Base-by-base conservation (phyloP, 1,284 basidiomycete genomes). In the Trichosporon inkin region DNA sequence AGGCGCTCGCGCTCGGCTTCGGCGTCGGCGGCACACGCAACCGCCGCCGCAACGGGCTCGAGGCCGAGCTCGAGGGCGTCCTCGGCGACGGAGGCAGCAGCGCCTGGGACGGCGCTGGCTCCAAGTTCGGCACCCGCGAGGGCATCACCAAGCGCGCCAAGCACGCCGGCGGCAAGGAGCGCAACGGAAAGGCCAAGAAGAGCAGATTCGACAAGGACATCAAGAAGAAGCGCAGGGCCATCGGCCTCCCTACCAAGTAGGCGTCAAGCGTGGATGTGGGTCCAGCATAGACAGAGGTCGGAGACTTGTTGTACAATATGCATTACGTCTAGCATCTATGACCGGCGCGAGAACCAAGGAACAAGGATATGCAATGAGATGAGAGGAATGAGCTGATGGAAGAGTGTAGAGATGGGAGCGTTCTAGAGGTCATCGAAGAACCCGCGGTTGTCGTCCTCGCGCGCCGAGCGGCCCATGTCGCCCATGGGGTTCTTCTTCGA, bases 61-160 rank as follows among this genome's bases (percentile, higher is more conserved):
- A 89, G 67, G 89, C 90, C 68, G 91, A 92, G 75, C 88, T 93
- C 71, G 85, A 84, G 35, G 90, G 92, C 67, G 86, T 93, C 28
- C 77, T 93, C 35, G 84, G 82, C 72, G 80, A 84, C 38, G 79
- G 85, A 47, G 70, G 67, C 1, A 71, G 67, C 22, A 70, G 71
- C 65, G 69, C 73, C 53, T 81, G 79, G 69, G 90, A 78, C 86
- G 83, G 83, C 63, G 49, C 56, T 6, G 83, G 83, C 63, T 37
- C 38, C 57, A 47, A 51, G 51, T 58, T 64, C 14, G 85, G 86
- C 3, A 86, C 83, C 77, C 88, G 88, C 73, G 81, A 80, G 52
- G 81, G 82, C 66, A 82, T 85, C 14, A 77, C 92, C 24, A 82
- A 82, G 14, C 56, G 64, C 16, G 64, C 49, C 37, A 61, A 60